These are phyloP conservation scores for Cladobotryum mycophilum DNA, from an alignment of 2,329 filamentous ascomycete species.

Conservation along the genomic window DNA sequence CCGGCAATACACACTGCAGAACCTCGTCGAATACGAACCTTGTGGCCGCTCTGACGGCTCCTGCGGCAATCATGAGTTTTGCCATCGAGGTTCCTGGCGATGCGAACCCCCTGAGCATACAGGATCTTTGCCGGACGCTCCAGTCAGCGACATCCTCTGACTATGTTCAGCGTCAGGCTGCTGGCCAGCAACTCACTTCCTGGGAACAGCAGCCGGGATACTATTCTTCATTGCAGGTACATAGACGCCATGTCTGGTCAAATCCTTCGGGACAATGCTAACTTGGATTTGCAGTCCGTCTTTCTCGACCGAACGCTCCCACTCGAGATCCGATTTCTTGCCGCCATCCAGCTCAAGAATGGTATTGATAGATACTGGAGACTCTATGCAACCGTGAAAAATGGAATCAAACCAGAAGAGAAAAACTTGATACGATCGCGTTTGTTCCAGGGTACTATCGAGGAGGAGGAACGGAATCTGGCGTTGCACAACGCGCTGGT, in stretches of 20 bases:
- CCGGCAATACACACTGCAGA: not conserved
- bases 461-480: slow-evolving; percentile 68
- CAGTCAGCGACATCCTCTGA: slow-evolving; percentile 56
- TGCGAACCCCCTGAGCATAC: slow-evolving; percentile 61
- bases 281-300: slow-evolving; percentile 51
- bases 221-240: slow-evolving; percentile 63
- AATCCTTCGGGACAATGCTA: not conserved
- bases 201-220: slow-evolving; percentile 65
- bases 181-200: slow-evolving; percentile 62
- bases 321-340: slow-evolving; percentile 74
- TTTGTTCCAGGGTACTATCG: slow-evolving; percentile 68
- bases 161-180: slow-evolving; percentile 57
- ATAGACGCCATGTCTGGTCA: slow-evolving; percentile 1
- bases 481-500: slow-evolving; percentile 85
- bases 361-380: slow-evolving; percentile 95
- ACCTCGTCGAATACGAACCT: not conserved
- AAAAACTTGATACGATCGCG: slow-evolving; percentile 70
- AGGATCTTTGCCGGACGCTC: slow-evolving; percentile 59
- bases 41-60: slow-evolving; percentile 12
- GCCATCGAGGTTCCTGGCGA: slow-evolving; percentile 76
- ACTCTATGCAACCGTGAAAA: slow-evolving; percentile 46
- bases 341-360: slow-evolving; percentile 92
- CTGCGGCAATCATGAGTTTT: slow-evolving; percentile 51
- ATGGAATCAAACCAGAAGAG: slow-evolving; percentile 66
- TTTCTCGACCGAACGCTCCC: slow-evolving; percentile 77